These are phyloP conservation scores for Tricladium varicosporioides DNA, from an alignment of 2,329 filamentous ascomycete species.

Conservation along the genomic window DNA sequence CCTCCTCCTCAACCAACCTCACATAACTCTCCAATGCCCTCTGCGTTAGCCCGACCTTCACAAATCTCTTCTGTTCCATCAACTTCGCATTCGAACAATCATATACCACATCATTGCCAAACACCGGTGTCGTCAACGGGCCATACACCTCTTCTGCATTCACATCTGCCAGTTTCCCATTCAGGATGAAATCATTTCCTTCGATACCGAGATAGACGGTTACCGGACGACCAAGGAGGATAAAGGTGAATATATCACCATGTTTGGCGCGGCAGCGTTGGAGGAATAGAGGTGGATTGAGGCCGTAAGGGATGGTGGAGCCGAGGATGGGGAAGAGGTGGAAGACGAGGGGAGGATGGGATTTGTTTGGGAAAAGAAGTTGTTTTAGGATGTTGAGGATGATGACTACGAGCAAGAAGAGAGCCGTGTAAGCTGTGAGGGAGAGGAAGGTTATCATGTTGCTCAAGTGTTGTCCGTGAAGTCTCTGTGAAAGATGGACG, in stretches of 20 bases:
- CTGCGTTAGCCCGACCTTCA: conserved; percentile 74
- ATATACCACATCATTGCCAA: conserved; percentile 82
- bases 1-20: conserved; percentile 70
- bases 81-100: conserved; percentile 86
- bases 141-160: conserved; percentile 87
- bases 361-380: background rate
- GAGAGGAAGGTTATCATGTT: too few relatives aligned
- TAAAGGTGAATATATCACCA: conserved; percentile 84
- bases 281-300: conserved; percentile 2
- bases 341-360: conserved; percentile 3
- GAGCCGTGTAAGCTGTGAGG: too few relatives aligned
- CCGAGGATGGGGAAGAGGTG: conserved; percentile 1
- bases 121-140: conserved; percentile 66
- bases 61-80: conserved; percentile 94
- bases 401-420: background rate
- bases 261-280: conserved; percentile 48
- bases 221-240: conserved; percentile 81
- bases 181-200: conserved; percentile 86
- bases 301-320: background rate
- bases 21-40: conserved; percentile 72
- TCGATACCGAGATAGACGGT: conserved; percentile 78
- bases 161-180: conserved; percentile 82
- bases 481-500: too few relatives aligned
- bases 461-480: too few relatives aligned
- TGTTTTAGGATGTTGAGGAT: background rate